Evolutionary conservation across 1,139 yeast genomes (phyloP).

Genomic region (Kodamaea anthophila): DNA sequence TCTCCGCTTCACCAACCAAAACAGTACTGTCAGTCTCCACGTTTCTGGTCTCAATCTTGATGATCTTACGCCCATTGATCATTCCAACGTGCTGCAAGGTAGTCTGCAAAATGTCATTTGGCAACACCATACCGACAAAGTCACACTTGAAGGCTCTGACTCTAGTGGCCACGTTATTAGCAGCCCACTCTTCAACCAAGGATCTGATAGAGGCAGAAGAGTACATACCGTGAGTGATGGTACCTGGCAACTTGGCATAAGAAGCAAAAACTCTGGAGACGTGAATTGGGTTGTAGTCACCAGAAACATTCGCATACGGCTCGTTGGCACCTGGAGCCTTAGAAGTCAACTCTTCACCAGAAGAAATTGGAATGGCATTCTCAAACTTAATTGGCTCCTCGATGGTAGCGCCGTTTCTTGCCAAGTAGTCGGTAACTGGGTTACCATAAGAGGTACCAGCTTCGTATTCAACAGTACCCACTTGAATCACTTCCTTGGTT

Average conservation of each 20-base stretch:
- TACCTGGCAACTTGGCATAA: constrained; percentile 92
- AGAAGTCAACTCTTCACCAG: constrained; percentile 65
- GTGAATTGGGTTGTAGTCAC: constrained; percentile 97
- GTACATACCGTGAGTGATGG: constrained; percentile 98
- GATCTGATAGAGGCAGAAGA: constrained; percentile 94
- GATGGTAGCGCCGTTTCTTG: constrained; percentile 86
- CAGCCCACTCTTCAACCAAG: constrained; percentile 97
- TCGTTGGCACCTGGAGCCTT: constrained; percentile 86
- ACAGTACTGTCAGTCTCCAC: constrained; percentile 73
- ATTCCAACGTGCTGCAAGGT: constrained; percentile 93
- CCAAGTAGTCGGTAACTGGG: constrained; percentile 91
- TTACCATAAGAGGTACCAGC: constrained; percentile 95
- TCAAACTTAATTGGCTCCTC: constrained; percentile 93
- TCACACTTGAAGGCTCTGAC: constrained; percentile 90
- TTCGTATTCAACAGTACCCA: constrained; percentile 82
- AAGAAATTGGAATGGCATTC: constrained; percentile 81
- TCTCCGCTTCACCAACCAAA: constrained; percentile 92
- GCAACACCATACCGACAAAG: constrained; percentile 95
- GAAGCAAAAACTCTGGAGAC: constrained; percentile 92
- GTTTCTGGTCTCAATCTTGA: constrained; percentile 85
- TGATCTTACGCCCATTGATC: constrained; percentile 98
- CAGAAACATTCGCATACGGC: constrained; percentile 95
- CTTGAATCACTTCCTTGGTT: constrained; percentile 82
- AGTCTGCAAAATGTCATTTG: constrained; percentile 85
- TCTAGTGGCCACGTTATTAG: constrained; percentile 91